Conservation (phyloP, 164 flowering plant genomes). For the Saururus chinensis region DNA sequence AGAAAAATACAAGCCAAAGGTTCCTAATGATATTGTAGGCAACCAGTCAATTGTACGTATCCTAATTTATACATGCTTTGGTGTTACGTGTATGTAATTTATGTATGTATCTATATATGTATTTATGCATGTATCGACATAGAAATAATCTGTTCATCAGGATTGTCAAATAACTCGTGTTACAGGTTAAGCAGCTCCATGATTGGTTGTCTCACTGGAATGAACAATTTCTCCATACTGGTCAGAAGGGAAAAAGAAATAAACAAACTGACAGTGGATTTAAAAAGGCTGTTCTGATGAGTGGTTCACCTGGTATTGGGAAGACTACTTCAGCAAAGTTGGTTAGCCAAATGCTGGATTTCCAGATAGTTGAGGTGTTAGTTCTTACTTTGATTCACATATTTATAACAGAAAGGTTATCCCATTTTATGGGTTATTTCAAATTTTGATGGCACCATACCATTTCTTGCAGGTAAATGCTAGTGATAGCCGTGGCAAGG, state of each 20-base stretch:
- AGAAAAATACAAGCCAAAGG: conserved; percentile 82
- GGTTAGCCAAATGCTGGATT: conserved; percentile 90
- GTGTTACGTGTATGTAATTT: too few species aligned
- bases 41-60: conserved; percentile 74
- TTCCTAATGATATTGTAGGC: conserved; percentile 78
- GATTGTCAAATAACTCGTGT: neutral
- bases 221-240: conserved; percentile 45
- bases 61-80: neutral
- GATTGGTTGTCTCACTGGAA: conserved; percentile 83
- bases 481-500: conserved; percentile 97
- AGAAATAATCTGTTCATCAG: neutral
- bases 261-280: conserved; percentile 56
- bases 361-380: conserved; percentile 63
- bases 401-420: neutral
- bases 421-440: too few species aligned
- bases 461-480: conserved; percentile 75
- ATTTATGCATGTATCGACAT: neutral
- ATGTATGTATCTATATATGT: neutral
- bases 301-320: conserved; percentile 97
- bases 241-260: conserved; percentile 56
- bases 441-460: neutral
- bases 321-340: conserved; percentile 91
- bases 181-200: conserved; percentile 85
- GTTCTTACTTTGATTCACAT: neutral
- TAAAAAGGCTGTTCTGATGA: conserved; percentile 75